These are phyloP conservation scores for Wallemia mellicola DNA, from an alignment of 1,284 basidiomycete genomes.

Conservation along the genomic window DNA sequence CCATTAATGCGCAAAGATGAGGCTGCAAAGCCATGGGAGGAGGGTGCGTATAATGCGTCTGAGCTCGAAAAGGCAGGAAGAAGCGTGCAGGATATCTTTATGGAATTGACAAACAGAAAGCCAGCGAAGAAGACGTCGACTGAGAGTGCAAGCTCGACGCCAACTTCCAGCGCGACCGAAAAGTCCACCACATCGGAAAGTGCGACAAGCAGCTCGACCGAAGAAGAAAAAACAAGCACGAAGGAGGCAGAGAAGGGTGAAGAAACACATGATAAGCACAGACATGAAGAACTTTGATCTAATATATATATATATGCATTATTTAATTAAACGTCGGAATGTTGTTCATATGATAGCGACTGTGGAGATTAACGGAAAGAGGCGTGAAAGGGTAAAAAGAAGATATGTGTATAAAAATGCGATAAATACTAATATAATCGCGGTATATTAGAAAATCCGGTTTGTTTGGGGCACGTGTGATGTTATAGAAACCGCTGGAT, in stretches of 20 bases:
- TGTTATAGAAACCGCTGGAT: not conserved
- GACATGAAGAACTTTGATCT: too few relatives aligned
- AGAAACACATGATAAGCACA: not conserved
- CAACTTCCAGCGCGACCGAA: not conserved
- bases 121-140: conserved; percentile 9
- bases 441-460: not conserved
- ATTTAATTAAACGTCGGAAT: too few relatives aligned
- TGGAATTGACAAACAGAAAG: conserved; percentile 10
- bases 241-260: not conserved
- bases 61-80: conserved; percentile 9
- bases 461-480: not conserved
- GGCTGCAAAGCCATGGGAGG: conserved; percentile 9
- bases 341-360: too few relatives aligned
- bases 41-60: conserved; percentile 7
- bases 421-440: not conserved
- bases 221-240: not conserved
- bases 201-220: not conserved
- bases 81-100: conserved; percentile 10
- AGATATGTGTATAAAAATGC: too few relatives aligned
- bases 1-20: conserved; percentile 10
- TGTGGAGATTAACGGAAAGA: too few relatives aligned
- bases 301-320: too few relatives aligned
- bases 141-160: not conserved
- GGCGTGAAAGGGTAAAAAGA: too few relatives aligned
- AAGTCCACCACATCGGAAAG: not conserved